phyloP scores from a whole-genome alignment of 2,329 filamentous ascomycete genomes.

The Penicillium sp. region DNA sequence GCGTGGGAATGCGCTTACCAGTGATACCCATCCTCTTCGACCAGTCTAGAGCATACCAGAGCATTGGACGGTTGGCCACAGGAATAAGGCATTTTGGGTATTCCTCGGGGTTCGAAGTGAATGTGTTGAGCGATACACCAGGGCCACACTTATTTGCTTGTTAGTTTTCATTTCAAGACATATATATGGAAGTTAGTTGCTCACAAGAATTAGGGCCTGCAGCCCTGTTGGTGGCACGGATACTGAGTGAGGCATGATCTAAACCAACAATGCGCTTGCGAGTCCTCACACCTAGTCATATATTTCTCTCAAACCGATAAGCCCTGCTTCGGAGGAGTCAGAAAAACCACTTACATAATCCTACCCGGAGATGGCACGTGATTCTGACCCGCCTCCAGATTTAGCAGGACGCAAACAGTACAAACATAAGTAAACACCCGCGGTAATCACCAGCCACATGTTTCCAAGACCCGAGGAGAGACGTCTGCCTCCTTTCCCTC shows the following conservation, averaged over 20 bases:
- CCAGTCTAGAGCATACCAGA: slow-evolving; percentile 51
- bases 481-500: slow-evolving; percentile 15
- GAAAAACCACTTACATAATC: slow-evolving; percentile 2
- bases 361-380: not conserved
- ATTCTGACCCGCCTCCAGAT: slow-evolving; percentile 24
- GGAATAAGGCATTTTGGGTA: slow-evolving; percentile 42
- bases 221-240: slow-evolving; percentile 58
- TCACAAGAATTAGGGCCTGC: slow-evolving; percentile 49
- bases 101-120: slow-evolving; percentile 50
- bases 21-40: slow-evolving; percentile 50
- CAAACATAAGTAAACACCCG: slow-evolving; percentile 32
- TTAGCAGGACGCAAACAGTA: slow-evolving; percentile 27
- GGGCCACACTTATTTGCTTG: slow-evolving; percentile 28
- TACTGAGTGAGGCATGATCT: slow-evolving; percentile 32
- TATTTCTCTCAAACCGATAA: slow-evolving; percentile 5
- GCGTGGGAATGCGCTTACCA: slow-evolving; percentile 33
- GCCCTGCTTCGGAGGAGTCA: slow-evolving; percentile 1
- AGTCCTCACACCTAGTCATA: not conserved
- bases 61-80: slow-evolving; percentile 51
- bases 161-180: not conserved
- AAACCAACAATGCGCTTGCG: not conserved
- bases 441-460: slow-evolving; percentile 43
- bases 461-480: slow-evolving; percentile 38
- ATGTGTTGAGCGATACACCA: slow-evolving; percentile 50
- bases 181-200: not conserved